These are phyloP conservation scores for Stentor roeselii DNA, from an alignment of 73 alveolate species.

Conservation along the genomic window DNA sequence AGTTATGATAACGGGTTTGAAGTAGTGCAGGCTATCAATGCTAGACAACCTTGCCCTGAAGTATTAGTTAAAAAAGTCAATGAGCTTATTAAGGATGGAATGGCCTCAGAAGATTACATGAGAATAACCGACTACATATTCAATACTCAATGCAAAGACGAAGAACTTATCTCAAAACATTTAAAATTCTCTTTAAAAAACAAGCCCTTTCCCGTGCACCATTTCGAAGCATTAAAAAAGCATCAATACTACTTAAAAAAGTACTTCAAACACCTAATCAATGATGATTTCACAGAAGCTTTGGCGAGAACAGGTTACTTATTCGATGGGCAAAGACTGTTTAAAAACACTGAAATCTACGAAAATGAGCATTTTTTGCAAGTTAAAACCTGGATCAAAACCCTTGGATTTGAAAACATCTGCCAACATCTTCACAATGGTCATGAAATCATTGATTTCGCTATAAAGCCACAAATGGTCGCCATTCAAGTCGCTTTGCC, in stretches of 20 bases:
- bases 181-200: background rate
- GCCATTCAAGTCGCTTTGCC: background rate
- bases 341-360: background rate
- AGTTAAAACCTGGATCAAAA: background rate
- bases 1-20: background rate
- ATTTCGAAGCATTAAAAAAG: background rate
- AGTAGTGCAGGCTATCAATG: background rate
- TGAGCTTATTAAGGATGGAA: background rate
- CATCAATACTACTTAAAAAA: background rate
- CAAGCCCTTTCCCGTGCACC: background rate
- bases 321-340: background rate
- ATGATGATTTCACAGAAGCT: background rate
- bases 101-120: background rate
- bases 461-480: slow-evolving; percentile 16
- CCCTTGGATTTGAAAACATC: background rate
- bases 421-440: background rate
- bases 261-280: background rate
- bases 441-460: background rate
- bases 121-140: background rate
- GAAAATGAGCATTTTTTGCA: background rate
- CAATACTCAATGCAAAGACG: background rate
- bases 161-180: background rate
- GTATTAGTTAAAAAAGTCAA: background rate
- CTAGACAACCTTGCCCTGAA: background rate
- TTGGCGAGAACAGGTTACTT: background rate